phyloP scores from a whole-genome alignment of 805 yeast genomes.

The Candida tammaniensis region DNA sequence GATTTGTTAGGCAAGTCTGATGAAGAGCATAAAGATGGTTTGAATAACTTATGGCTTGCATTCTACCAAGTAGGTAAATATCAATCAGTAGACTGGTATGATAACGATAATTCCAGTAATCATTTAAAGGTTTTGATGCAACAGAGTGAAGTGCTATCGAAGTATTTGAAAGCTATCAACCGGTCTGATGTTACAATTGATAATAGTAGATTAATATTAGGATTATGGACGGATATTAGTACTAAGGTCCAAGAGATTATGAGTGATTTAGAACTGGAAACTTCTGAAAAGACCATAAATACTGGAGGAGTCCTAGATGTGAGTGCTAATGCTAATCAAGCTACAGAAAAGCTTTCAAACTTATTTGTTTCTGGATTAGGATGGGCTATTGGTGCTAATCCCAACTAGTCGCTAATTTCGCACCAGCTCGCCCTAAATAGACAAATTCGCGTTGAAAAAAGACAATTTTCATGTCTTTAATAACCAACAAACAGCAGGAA shows the following conservation, averaged over 20 bases:
- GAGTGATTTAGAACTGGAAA: constrained; percentile 6
- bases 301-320: constrained; percentile 30
- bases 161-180: constrained; percentile 39
- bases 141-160: constrained; percentile 56
- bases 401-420: not conserved
- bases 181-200: constrained; percentile 38
- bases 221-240: constrained; percentile 61
- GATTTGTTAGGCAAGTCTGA: constrained; percentile 26
- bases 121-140: constrained; percentile 27
- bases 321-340: constrained; percentile 29
- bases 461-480: constrained; percentile 28
- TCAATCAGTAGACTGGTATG: constrained; percentile 27
- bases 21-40: constrained; percentile 8
- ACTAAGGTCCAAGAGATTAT: constrained; percentile 5
- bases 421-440: too few species aligned
- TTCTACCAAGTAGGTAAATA: constrained; percentile 71
- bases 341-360: constrained; percentile 47
- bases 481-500: constrained; percentile 29
- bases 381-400: constrained; percentile 61
- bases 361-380: constrained; percentile 55
- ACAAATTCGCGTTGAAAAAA: too few species aligned
- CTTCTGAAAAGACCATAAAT: constrained; percentile 14
- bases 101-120: constrained; percentile 24
- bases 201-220: constrained; percentile 52
- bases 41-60: constrained; percentile 59